Base-by-base conservation (phyloP, 1,284 basidiomycete species). In the Crocinoboletus sp. region DNA sequence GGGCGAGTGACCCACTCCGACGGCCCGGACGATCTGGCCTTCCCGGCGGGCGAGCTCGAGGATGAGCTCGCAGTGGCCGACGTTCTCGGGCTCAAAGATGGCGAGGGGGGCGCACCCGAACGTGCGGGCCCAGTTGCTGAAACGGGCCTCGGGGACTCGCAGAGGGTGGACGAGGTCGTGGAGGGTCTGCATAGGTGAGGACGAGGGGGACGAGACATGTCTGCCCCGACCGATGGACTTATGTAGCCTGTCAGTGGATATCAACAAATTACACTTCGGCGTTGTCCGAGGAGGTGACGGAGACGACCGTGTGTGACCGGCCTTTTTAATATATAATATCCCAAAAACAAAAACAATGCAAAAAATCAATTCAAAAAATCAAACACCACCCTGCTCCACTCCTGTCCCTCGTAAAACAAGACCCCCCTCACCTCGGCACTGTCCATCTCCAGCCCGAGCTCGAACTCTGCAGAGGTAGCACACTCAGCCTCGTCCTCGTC, bases 1-100 rank as follows among this genome's bases (percentile, higher is more conserved):
- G 9, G 95, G 96, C 51, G 86, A 90, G 69, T 98, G 95, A 0
- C 93, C 94, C 8, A 92, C 81, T 8, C 94, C 95, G 22, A 86
- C 85, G 0, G 91, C 88, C 44, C 94, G 82, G 29, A 98, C 73
- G 23, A 77, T 74, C 53, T 78, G 80, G 10, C 76, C 71, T 58
- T 90, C 80, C 34, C 89, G 71, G 11, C 85, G 73, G 0, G 94
- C 94, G 19, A 94, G 80, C 66, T 94, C 92, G 24, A 99, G 73
- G 35, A 95, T 74, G 52, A 82, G 76, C 33, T 78, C 74, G 58
- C 91, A 90, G 45, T 98, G 77, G 49, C 77, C 66, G 30, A 83
- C 79, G 24, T 74, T 79, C 45, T 76, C 74, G 1, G 96, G 95
- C 51, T 81, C 78, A 62, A 95, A 96, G 25, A 94, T 76, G 22